Percentiles rank a stretch among this genome's conserved stretches.
Evolutionary conservation across 345 rosid genomes (phyloP).

Genomic region (Moringa oleifera): DNA sequence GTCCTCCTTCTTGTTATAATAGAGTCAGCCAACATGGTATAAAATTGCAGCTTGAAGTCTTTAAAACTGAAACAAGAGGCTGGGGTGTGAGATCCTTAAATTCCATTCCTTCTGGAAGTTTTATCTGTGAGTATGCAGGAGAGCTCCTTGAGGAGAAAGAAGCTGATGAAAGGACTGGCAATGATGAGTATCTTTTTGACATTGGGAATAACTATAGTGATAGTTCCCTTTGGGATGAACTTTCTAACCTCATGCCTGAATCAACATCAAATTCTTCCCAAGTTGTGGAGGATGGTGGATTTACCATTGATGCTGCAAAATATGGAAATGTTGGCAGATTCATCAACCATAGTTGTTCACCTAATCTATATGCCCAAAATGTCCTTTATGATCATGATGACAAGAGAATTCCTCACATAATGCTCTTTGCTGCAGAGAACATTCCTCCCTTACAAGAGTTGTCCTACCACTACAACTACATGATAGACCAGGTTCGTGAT

Average conservation of each 20-base stretch:
- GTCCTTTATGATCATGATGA: constrained; percentile 76
- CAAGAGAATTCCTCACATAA: constrained; percentile 75
- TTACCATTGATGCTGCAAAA: constrained; percentile 79
- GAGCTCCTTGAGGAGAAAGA: constrained; percentile 73
- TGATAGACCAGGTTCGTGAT: constrained; percentile 55
- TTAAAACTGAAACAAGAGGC: constrained; percentile 73
- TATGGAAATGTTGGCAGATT: constrained; percentile 78
- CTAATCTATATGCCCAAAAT: constrained; percentile 85
- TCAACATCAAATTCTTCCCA: constrained; percentile 22
- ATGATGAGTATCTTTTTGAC: constrained; percentile 83
- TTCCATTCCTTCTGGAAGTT: constrained; percentile 76
- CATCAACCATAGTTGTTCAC: constrained; percentile 90
- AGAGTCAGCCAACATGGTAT: constrained; percentile 76
- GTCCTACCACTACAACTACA: constrained; percentile 73
- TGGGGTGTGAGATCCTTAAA: constrained; percentile 89
- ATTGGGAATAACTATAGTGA: constrained; percentile 51
- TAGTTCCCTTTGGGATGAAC: constrained; percentile 35
- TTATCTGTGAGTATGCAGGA: constrained; percentile 85
- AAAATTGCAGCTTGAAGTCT: constrained; percentile 69
- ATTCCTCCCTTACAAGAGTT: constrained; percentile 90
- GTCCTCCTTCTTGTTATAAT: constrained; percentile 68
- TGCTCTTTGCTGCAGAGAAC: constrained; percentile 80
- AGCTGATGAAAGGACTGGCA: constrained; percentile 57
- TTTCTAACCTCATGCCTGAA: constrained; percentile 43
- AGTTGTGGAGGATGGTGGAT: constrained; percentile 37